A percentile compares a stretch with the other conserved stretches of the same genome.
phyloP scores from a whole-genome alignment of 352 stramenopile genomes.

The Globisporangium nunn region DNA sequence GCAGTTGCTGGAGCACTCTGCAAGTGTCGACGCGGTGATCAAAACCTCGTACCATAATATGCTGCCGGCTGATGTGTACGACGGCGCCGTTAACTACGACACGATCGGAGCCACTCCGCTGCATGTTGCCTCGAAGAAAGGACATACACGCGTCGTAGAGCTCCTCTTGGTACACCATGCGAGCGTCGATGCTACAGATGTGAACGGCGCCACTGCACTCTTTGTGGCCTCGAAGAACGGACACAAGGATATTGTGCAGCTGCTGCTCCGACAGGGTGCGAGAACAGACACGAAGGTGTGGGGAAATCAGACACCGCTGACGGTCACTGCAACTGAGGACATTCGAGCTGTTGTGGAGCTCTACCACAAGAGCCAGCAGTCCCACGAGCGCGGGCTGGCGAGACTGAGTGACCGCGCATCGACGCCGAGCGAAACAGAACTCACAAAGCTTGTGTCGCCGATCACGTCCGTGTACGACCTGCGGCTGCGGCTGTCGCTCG shows the following conservation, averaged over 20 bases:
- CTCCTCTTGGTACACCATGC: not conserved
- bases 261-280: not conserved
- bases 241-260: not conserved
- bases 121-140: too few relatives aligned
- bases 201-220: not conserved
- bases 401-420: not conserved
- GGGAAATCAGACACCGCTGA: not conserved
- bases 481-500: not conserved
- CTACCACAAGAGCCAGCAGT: not conserved
- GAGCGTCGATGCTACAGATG: not conserved
- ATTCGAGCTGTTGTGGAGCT: not conserved
- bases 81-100: too few relatives aligned
- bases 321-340: not conserved
- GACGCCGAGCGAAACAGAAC: not conserved
- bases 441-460: not conserved
- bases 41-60: too few relatives aligned
- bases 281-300: not conserved
- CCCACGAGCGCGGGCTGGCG: not conserved
- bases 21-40: not conserved
- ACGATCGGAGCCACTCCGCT: not conserved
- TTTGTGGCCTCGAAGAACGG: not conserved
- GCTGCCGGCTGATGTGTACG: too few relatives aligned
- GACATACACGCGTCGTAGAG: not conserved
- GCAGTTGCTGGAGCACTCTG: not conserved
- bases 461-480: constrained; percentile 1